Conservation (phyloP, 345 rosid genomes). For the Populus simonii region DNA sequence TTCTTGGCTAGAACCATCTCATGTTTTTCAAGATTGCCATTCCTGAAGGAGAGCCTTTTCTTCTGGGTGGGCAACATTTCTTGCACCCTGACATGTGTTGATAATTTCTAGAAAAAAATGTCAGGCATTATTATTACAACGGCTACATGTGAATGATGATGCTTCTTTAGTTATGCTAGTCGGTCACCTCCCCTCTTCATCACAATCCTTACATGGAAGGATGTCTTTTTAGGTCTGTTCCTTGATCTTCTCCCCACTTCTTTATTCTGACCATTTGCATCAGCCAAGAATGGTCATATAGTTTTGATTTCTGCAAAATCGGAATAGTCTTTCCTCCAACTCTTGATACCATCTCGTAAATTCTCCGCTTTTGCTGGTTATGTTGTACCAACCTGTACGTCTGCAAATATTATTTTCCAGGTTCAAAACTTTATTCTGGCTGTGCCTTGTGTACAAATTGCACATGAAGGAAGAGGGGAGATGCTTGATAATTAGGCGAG, state of each 20-base stretch:
- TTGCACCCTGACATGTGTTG: neutral
- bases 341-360: neutral
- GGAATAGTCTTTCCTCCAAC: no score
- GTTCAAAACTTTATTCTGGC: neutral
- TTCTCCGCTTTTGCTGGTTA: neutral
- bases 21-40: neutral
- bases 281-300: no score
- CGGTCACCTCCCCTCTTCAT: neutral
- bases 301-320: no score
- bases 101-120: neutral
- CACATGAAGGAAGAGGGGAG: neutral
- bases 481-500: neutral
- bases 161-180: neutral
- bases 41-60: neutral
- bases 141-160: neutral
- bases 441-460: neutral
- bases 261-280: no score
- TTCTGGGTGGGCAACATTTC: neutral
- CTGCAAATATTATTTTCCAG: neutral
- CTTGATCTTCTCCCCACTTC: no score
- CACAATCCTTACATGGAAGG: neutral
- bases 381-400: neutral
- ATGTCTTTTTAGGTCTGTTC: neutral
- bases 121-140: neutral
- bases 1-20: neutral